Percentiles rank a stretch among this genome's conserved stretches.
phyloP scores from a whole-genome alignment of 2,329 filamentous ascomycete genomes.

The Zasmidium cellare region DNA sequence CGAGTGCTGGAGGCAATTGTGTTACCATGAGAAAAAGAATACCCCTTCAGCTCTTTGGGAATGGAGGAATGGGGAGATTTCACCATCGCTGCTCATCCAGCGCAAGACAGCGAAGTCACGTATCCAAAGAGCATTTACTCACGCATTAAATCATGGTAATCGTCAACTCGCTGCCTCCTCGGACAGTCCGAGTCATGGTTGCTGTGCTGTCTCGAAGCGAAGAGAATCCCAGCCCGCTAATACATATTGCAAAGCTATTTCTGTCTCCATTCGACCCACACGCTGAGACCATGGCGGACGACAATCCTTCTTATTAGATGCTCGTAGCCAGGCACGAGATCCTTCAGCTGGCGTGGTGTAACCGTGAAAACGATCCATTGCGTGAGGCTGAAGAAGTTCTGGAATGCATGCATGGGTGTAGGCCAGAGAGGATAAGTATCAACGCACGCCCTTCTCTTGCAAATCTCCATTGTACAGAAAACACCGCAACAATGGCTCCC shows the following conservation, averaged over 20 bases:
- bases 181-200: no score
- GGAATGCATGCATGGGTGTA: no score
- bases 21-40: neutral
- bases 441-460: no score
- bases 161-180: no score
- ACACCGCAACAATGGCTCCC: neutral
- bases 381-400: neutral
- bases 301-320: neutral
- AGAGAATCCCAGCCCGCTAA: conserved; percentile 4
- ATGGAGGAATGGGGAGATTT: neutral
- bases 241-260: conserved; percentile 7
- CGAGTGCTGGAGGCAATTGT: neutral
- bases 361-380: neutral
- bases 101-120: neutral
- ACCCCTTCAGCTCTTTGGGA: neutral
- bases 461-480: no score
- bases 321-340: no score
- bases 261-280: neutral
- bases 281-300: no score
- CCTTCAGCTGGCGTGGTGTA: no score
- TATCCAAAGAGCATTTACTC: no score
- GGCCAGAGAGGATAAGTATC: no score
- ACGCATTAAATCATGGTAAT: no score
- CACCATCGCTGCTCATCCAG: neutral
- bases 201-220: neutral